Conservation (phyloP, 768 basidiomycete species). For the Mycena kentingensis region DNA sequence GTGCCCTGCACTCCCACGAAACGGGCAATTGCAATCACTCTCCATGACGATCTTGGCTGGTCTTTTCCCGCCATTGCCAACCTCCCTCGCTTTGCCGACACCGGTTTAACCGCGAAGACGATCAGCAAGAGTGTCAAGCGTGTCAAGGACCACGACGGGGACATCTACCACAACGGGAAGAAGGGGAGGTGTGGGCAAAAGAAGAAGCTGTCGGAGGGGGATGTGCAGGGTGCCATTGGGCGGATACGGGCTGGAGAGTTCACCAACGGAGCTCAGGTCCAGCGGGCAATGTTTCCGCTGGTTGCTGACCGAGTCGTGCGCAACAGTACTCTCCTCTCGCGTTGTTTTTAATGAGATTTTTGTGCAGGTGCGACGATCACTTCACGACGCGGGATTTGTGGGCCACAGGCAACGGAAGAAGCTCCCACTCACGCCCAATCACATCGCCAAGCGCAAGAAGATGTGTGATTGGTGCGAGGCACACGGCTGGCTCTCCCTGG, state of each 20-base stretch:
- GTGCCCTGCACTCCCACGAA: neutral
- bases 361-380: neutral
- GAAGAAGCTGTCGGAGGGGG: neutral
- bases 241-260: neutral
- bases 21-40: neutral
- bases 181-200: neutral
- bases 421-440: neutral
- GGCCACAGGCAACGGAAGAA: neutral
- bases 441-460: neutral
- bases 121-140: neutral
- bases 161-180: neutral
- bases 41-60: neutral
- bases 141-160: neutral
- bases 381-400: neutral
- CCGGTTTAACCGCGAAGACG: neutral
- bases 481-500: neutral
- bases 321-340: neutral
- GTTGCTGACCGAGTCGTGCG: neutral
- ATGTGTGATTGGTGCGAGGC: neutral
- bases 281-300: neutral
- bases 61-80: neutral
- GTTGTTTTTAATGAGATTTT: neutral
- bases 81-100: neutral
- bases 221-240: neutral
- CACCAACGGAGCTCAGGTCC: neutral